Base-by-base conservation (phyloP, 1,284 basidiomycete genomes). In the Peniophora sp. region DNA sequence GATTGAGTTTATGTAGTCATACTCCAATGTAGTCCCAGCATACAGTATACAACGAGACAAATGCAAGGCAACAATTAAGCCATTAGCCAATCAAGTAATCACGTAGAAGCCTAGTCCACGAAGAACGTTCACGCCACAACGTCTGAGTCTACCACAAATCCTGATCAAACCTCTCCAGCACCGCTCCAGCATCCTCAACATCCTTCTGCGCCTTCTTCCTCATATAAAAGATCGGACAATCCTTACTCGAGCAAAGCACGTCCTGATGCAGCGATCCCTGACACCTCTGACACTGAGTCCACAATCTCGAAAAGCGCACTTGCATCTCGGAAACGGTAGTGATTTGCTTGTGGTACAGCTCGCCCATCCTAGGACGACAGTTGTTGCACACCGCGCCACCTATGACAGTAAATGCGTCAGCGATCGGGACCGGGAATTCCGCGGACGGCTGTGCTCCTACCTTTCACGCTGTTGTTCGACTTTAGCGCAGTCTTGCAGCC, bases 181-280 rank as follows among this genome's bases (percentile, higher is more conserved):
- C 76, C 2, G 75, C 64, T 52, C 81, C 83, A 1, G 87, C 79
- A 58, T 95, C 90, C 56, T 91, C 91, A 0, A 95, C 94, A 60
- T 97, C 93, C 65, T 97, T 97, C 65, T 97, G 95, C 5, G 94
- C 84, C 61, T 96, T 96, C 67, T 96, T 97, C 39, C 96, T 75
- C 83, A 96, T 93, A 66, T 98, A 98, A 68, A 95, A 98, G 56
- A 98, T 98, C 0, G 96, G 96, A 59, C 96, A 99, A 68, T 99
- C 96, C 63, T 92, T 95, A 63, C 92, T 96, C 0, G 91, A 91
- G 63, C 96, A 99, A 36, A 99, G 74, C 17, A 98, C 96, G 63
- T 99, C 96, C 85, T 96, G 92, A 67, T 97, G 94, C 52, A 97
- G 71, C 5, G 94, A 97, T 6, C 94, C 94, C 63, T 97, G 94